Evolutionary conservation across 139 green algal genomes (phyloP), one percentile per base, ranked within the genome.

Genomic region (Chlamydomonas sp.): DNA sequence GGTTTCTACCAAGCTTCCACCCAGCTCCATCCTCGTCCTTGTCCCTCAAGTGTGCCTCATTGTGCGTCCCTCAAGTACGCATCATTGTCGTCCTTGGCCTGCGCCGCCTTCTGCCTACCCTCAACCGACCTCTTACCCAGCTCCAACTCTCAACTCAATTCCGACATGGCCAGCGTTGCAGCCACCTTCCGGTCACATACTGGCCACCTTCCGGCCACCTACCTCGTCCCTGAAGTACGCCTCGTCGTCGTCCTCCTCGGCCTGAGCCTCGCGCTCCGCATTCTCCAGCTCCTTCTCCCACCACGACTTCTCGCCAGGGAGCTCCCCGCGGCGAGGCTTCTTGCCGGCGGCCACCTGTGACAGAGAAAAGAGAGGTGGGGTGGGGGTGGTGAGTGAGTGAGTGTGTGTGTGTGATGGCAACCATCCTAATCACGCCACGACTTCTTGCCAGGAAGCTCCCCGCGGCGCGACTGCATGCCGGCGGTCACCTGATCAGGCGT

Each of bases 221-320:
- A 65, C 22, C 57, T 35, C 57, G 16, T 33, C 79, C 70, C 61
- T 59, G 74, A 84, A 93, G 71, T 85, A 91, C 13, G 80, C 77
- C 37, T 48, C 78, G 30, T 90, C 86, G 33, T 92, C 81, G 28
- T 86, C 79, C 28, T 81, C 77, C n/a, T 80, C 67, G 3, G 72
- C 47, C 5, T 3, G 35, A 30, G 28, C 61, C 36, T 24, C 43
- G 60, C 13, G 28, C 34, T 26, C 71, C 48, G 63, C 48, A 22
- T 67, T 62, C 5, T 64, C 67, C 36, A 57, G 37, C 65, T 87
- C 82, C 75, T 79, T n/a, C 73, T 88, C 77, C 72, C 79, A 85
- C 79, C 79, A 81, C 65, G 54, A 48, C 72, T 80, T 82, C 4
- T 74, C 39, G n/a, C 39, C 62, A n/a, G 39, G 1, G 38, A 36